A percentile compares a stretch with the other conserved stretches of the same genome.
phyloP scores from a whole-genome alignment of 192 early-diverging fungal species.

The Rhizoclosmatium sp. region DNA sequence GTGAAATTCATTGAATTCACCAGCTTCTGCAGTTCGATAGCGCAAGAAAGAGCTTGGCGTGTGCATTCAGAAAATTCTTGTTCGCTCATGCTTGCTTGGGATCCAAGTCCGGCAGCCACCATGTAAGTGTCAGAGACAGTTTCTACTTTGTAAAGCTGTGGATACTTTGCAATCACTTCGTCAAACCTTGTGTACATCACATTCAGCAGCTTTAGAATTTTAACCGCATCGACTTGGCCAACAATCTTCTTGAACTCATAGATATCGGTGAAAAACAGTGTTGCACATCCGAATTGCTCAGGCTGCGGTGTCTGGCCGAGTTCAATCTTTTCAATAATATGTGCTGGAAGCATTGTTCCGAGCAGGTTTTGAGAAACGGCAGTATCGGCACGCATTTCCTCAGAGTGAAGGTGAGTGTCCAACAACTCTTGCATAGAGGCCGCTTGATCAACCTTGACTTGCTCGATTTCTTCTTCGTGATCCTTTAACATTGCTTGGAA shows the following conservation, averaged over 20 bases:
- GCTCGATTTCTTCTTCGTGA: constrained; percentile 42
- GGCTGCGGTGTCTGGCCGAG: constrained; percentile 25
- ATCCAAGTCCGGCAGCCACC: constrained; percentile 35
- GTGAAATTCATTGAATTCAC: constrained; percentile 15
- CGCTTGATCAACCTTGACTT: constrained; percentile 37
- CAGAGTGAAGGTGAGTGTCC: constrained; percentile 32
- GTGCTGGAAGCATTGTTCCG: constrained; percentile 33
- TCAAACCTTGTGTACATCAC: constrained; percentile 35
- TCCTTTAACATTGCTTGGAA: constrained; percentile 36
- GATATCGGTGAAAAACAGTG: constrained; percentile 41
- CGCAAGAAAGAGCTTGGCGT: constrained; percentile 15
- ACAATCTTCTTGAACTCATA: constrained; percentile 21
- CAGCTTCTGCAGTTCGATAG: constrained; percentile 12
- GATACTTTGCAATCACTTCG: constrained; percentile 18
- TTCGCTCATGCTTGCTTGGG: neutral
- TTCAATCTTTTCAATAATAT: constrained; percentile 40
- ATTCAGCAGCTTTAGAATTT: constrained; percentile 35
- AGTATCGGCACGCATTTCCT: constrained; percentile 33
- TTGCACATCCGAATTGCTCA: constrained; percentile 16
- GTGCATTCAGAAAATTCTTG: constrained; percentile 32
- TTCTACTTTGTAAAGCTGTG: constrained; percentile 38
- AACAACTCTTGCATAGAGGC: constrained; percentile 28
- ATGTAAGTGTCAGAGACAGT: constrained; percentile 39
- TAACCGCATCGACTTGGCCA: constrained; percentile 7
- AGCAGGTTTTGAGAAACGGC: constrained; percentile 24